A percentile compares a stretch with the other conserved stretches of the same genome.
These are phyloP conservation scores for Colletotrichum gigasporum DNA, from an alignment of 2,329 filamentous ascomycete genomes.

Conservation along the genomic window DNA sequence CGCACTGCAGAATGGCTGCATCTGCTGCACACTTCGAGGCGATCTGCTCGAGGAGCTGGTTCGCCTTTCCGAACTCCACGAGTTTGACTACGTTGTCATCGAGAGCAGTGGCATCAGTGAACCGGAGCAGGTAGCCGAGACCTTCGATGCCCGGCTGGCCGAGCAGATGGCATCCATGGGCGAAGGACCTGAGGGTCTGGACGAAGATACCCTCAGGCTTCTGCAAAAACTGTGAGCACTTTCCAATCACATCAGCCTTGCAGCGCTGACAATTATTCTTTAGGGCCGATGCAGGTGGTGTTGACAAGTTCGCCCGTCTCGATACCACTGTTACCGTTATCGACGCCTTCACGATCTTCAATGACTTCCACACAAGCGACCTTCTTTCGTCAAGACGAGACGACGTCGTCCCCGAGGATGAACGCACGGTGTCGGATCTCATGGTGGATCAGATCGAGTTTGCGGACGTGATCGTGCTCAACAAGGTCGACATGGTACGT, in stretches of 20 bases:
- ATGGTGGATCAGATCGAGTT: slow-evolving; percentile 85
- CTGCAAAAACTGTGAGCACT: slow-evolving; percentile 46
- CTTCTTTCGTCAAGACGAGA: slow-evolving; percentile 71
- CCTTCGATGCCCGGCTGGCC: slow-evolving; percentile 68
- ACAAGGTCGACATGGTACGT: slow-evolving; percentile 72
- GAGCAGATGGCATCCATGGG: slow-evolving; percentile 53
- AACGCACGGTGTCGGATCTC: slow-evolving; percentile 77
- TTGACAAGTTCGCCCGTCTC: slow-evolving; percentile 72
- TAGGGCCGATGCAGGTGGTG: slow-evolving; percentile 66
- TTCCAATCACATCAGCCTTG: not conserved
- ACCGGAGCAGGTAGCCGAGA: slow-evolving; percentile 79
- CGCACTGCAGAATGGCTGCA: slow-evolving; percentile 77
- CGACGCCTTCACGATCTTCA: slow-evolving; percentile 77
- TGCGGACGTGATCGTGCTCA: slow-evolving; percentile 76
- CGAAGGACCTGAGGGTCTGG: slow-evolving; percentile 41
- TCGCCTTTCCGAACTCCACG: slow-evolving; percentile 66
- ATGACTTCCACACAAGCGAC: slow-evolving; percentile 77
- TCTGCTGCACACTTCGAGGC: slow-evolving; percentile 78
- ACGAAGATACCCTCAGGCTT: slow-evolving; percentile 45
- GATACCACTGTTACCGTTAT: slow-evolving; percentile 80
- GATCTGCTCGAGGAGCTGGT: slow-evolving; percentile 77
- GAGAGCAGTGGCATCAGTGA: slow-evolving; percentile 79
- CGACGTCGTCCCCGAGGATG: slow-evolving; percentile 72
- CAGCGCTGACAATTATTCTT: not conserved
- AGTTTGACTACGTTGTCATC: slow-evolving; percentile 77